These are phyloP conservation scores for Fusarium cicatricum DNA, from an alignment of 2,329 filamentous ascomycete species.

Conservation along the genomic window DNA sequence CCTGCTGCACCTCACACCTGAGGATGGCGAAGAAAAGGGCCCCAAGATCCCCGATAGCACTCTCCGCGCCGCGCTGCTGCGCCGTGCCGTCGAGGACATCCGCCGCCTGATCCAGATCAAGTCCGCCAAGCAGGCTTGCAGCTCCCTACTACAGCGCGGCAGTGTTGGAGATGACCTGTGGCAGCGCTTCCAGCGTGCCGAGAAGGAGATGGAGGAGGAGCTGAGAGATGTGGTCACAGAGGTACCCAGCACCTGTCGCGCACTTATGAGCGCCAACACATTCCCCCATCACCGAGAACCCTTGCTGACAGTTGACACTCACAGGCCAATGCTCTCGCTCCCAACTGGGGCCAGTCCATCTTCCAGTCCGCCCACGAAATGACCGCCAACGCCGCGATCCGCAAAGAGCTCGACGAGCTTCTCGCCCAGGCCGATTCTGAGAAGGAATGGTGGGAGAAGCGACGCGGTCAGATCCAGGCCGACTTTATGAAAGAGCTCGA, in stretches of 20 bases:
- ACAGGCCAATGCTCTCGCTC: constrained; percentile 88
- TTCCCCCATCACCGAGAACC: not conserved
- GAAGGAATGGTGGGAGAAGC: constrained; percentile 93
- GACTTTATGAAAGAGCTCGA: constrained; percentile 89
- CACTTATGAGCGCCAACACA: not conserved
- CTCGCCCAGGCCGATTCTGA: constrained; percentile 76
- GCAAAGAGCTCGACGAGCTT: constrained; percentile 77
- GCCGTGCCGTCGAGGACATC: constrained; percentile 92
- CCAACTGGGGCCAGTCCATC: constrained; percentile 91
- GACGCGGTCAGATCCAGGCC: constrained; percentile 74
- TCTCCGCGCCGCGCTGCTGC: constrained; percentile 85
- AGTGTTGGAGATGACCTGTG: constrained; percentile 96
- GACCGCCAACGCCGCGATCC: constrained; percentile 80
- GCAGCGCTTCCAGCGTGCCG: constrained; percentile 89
- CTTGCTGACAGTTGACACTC: constrained; percentile 6
- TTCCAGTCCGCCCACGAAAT: constrained; percentile 99
- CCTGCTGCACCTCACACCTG: constrained; percentile 79
- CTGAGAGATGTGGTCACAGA: constrained; percentile 92
- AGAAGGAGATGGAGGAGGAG: constrained; percentile 98
- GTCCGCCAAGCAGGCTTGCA: constrained; percentile 86
- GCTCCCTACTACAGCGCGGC: constrained; percentile 83
- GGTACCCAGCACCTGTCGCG: constrained; percentile 56
- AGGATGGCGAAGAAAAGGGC: constrained; percentile 70
- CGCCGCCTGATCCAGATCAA: constrained; percentile 89
- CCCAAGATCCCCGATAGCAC: constrained; percentile 81